Conservation (phyloP, 176 grass and related monocot species). For the Poa annua region DNA sequence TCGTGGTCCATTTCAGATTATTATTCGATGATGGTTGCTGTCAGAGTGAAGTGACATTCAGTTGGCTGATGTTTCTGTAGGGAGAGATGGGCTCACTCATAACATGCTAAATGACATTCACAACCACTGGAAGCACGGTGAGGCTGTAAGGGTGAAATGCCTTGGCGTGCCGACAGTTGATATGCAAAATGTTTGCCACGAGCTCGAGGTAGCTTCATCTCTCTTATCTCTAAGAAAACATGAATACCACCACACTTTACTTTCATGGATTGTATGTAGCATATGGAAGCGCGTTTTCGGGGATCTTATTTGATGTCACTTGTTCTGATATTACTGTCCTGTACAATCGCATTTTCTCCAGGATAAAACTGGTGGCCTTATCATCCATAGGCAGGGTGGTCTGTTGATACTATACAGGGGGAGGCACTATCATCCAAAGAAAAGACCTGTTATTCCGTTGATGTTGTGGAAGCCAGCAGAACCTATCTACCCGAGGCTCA, state of each 20-base stretch:
- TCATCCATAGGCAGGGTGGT: slow-evolving; percentile 71
- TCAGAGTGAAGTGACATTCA: not conserved
- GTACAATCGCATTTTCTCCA: slow-evolving; percentile 26
- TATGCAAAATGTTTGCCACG: slow-evolving; percentile 84
- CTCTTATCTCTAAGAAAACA: not conserved
- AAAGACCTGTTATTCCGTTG: slow-evolving; percentile 78
- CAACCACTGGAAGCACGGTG: slow-evolving; percentile 77
- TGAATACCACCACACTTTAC: not conserved
- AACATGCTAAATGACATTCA: slow-evolving; percentile 98
- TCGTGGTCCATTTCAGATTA: not conserved
- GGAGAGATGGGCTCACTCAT: slow-evolving; percentile 95
- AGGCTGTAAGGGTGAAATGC: slow-evolving; percentile 86
- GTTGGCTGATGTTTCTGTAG: slow-evolving; percentile 42
- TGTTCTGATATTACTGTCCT: not conserved
- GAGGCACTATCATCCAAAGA: slow-evolving; percentile 82
- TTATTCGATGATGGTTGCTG: not conserved
- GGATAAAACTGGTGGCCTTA: slow-evolving; percentile 88
- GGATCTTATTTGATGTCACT: not conserved
- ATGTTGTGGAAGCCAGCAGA: slow-evolving; percentile 97
- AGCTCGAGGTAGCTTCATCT: slow-evolving; percentile 71
- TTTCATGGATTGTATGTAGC: not conserved
- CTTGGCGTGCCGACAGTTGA: slow-evolving; percentile 86
- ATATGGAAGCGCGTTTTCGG: not conserved
- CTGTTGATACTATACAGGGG: slow-evolving; percentile 79
- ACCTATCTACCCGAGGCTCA: slow-evolving; percentile 78